Evolutionary conservation across 257 asterid genomes (phyloP), one percentile per base, ranked within the genome.

Genomic region (Ligustrum vulgare): DNA sequence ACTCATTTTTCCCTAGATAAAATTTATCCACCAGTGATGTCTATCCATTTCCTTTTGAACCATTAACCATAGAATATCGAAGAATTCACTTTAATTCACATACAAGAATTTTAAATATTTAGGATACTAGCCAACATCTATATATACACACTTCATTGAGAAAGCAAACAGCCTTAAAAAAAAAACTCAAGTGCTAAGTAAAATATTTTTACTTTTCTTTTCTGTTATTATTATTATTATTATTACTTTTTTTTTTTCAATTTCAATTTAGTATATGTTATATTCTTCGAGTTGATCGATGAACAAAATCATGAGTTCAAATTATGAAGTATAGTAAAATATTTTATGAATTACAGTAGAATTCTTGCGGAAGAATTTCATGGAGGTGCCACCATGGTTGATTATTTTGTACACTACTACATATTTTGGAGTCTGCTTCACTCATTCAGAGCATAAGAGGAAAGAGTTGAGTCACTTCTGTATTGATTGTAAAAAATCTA

Each of bases 391-490:
- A 22, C 35, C 12, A 43, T 45, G 74, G 74, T n/a, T 70, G 31
- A 23, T 15, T 37, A 16, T 45, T 23, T 22, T 70, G 62, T 70
- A 45, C 33, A 70, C 12, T 13, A 70, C 64, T 36, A 5, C n/a
- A 2, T 70, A 70, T 18, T 70, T 70, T 7, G 74, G 64, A 10
- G 34, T 6, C 11, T 70, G 74, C 20, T 6, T 70, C 11, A 4
- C 37, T 45, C 64, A 70, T 43, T 16, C 74, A 25, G 74, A 70
- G 12, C 4, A 41, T 12, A 70, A 70, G 74, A 70, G 45, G 74
- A 70, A 70, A 22, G 74, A 70, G 5, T 70, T 70, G 64, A 64
- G 45, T 31, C 74, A 45, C 16, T 70, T 70, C 8, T 70, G 74
- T 23, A 70, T 70, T 8, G 63, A 70, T 32, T 70, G 74, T 25